phyloP scores from a whole-genome alignment of 257 asterid genomes.

The Prunella vulgaris region DNA sequence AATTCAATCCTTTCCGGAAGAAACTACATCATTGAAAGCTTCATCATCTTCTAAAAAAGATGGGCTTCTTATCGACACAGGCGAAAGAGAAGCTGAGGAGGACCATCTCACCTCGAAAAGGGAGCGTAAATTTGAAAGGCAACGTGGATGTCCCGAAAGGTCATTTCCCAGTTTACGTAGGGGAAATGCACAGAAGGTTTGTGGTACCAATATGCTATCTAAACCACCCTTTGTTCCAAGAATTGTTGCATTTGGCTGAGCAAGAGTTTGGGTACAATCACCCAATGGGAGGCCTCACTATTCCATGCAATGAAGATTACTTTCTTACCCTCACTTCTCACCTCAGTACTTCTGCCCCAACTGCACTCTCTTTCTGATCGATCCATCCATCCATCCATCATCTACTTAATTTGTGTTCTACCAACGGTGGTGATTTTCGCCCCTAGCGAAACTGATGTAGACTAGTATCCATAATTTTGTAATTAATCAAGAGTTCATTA shows the following conservation, averaged over 20 bases:
- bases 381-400: too few relatives aligned
- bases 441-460: neutral
- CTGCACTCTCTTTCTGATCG: neutral
- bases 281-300: conserved; percentile 41
- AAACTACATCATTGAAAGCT: neutral
- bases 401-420: too few relatives aligned
- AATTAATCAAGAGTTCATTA: conserved; percentile 8
- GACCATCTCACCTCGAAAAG: conserved; percentile 27
- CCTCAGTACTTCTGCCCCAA: neutral
- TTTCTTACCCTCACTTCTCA: conserved; percentile 29
- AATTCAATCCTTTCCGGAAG: neutral
- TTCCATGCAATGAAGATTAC: conserved; percentile 36
- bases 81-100: conserved; percentile 26
- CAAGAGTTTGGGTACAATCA: conserved; percentile 39
- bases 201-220: conserved; percentile 34
- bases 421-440: conserved; percentile 3
- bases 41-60: neutral
- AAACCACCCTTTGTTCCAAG: conserved; percentile 39
- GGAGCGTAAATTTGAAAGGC: conserved; percentile 7
- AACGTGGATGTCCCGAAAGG: conserved; percentile 38
- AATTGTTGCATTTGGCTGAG: conserved; percentile 30
- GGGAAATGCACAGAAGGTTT: conserved; percentile 29
- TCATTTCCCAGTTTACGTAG: conserved; percentile 40
- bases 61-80: conserved; percentile 29
- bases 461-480: conserved; percentile 24